Base-by-base conservation (phyloP, 805 yeast genomes). In the Saturnispora diversa region DNA sequence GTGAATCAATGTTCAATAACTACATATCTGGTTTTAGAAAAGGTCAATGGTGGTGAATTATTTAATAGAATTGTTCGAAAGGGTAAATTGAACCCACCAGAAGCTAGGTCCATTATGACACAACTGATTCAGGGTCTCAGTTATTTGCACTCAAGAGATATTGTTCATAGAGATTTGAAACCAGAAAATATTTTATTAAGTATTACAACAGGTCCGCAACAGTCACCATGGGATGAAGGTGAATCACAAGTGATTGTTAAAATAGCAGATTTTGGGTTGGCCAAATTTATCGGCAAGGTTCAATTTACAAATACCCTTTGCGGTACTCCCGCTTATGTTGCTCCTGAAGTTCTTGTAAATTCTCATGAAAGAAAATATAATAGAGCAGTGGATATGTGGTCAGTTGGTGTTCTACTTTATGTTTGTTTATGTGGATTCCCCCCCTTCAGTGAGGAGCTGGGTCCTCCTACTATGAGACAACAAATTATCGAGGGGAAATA, bases 91-190 rank as follows among this genome's bases (percentile, higher is more conserved):
- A 54, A 77, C 26, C 79, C 77, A 51, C 66, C 68, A 35, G 90
- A 83, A 53, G 71, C 87, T 0, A 72, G 68, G 42, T 74, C 74
- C 0, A 61, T 83, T 2, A 77, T 77, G 50, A 55, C 44, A 24
- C 80, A 75, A 47, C 64, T 75, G 47, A 36, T 63, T 15, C 35
- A 46, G 52, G 98, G 97, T 5, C 65, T 90, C 50, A 79, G 80
- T 52, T 90, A 86, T 59, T 77, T 90, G 44, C 98, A 90, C 59
- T 75, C 87, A 5, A 94, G 94, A 9, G 94, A 86, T 55, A 95
- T 90, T 21, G 74, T 90, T 40, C 97, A 92, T 61, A 73, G 98
- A 39, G 97, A 90, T 62, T 68, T 90, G 52, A 90, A 92, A 62
- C 98, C 98, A 1, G 95, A 95, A 7, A 90, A 90, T 55, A 65